A percentile compares a stretch with the other conserved stretches of the same genome.
These are phyloP conservation scores for Termitomyces sp. DNA, from an alignment of 768 basidiomycete species.

Conservation along the genomic window DNA sequence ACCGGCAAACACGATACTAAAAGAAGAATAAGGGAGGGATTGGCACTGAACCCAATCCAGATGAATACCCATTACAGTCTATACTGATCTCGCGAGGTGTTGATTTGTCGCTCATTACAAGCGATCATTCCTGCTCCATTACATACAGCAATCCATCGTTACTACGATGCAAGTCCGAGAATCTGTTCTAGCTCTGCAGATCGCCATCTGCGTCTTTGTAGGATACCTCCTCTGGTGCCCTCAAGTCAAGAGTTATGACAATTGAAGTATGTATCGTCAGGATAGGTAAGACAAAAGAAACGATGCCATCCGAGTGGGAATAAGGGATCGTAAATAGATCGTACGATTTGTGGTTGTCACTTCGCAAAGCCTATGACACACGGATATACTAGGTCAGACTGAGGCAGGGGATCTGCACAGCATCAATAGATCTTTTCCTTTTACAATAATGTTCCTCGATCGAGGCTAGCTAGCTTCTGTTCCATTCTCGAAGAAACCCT, in stretches of 20 bases:
- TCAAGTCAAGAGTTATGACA: constrained; percentile 4
- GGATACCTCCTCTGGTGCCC: not conserved
- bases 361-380: constrained; percentile 15
- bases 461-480: constrained; percentile 9
- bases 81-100: constrained; percentile 10
- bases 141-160: not conserved
- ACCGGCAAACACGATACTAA: constrained; percentile 22
- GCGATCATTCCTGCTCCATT: not conserved
- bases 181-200: constrained; percentile 9
- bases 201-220: constrained; percentile 6
- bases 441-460: constrained; percentile 12
- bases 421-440: constrained; percentile 11
- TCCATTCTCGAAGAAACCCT: constrained; percentile 8
- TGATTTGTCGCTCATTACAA: constrained; percentile 25
- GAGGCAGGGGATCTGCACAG: constrained; percentile 11
- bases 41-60: constrained; percentile 22
- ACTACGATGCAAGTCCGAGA: constrained; percentile 21
- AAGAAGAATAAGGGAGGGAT: constrained; percentile 23
- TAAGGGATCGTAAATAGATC: not conserved
- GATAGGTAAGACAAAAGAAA: not conserved
- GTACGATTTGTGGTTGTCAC: constrained; percentile 12
- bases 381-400: no score
- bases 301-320: not conserved
- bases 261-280: not conserved
- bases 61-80: constrained; percentile 8